Evolutionary conservation across 169 alveolate species (phyloP).

Genomic region (Eimeria praecox): DNA sequence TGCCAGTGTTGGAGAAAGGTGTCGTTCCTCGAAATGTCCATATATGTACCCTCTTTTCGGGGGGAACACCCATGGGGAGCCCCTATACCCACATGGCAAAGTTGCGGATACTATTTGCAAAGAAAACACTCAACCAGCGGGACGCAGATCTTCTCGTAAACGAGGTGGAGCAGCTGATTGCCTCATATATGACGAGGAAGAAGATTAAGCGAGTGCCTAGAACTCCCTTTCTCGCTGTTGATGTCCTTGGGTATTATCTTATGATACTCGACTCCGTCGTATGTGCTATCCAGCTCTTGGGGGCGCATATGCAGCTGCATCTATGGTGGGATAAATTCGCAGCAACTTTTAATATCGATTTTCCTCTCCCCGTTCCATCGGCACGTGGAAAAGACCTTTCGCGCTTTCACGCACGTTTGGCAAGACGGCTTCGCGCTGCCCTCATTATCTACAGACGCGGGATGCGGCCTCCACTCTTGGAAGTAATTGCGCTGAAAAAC

Average conservation of each 20-base stretch:
- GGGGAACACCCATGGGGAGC: not conserved
- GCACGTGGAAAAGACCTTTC: not conserved
- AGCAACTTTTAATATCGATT: not conserved
- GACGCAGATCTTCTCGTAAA: not conserved
- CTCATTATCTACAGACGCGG: not conserved
- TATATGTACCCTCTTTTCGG: not conserved
- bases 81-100: not conserved
- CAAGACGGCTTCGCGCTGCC: not conserved
- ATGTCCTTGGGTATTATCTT: not conserved
- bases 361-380: not conserved
- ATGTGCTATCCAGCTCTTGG: not conserved
- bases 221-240: not conserved
- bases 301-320: not conserved
- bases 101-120: not conserved
- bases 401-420: not conserved
- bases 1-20: not conserved
- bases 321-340: constrained; percentile 35
- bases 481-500: not conserved
- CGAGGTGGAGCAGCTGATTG: not conserved
- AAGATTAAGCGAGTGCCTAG: not conserved
- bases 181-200: not conserved
- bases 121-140: not conserved
- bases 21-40: not conserved
- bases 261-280: not conserved
- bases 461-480: not conserved